A percentile compares a stretch with the other conserved stretches of the same genome.
Conservation (phyloP, 495 filamentous ascomycete species). For the Penicillium roqueforti region DNA sequence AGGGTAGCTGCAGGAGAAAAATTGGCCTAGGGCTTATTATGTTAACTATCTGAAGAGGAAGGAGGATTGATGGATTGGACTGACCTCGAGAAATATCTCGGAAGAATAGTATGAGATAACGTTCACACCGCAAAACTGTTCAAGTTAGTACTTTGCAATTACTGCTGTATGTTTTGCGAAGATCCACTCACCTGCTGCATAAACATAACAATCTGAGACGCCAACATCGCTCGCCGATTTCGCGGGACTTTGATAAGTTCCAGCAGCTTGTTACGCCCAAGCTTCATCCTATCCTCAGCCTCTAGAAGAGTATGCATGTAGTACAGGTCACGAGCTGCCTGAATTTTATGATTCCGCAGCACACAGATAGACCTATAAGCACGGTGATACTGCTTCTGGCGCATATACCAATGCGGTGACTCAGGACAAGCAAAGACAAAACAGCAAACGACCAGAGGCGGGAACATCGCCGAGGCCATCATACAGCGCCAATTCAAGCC, state of each 20-base stretch:
- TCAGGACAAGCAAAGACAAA: constrained; percentile 74
- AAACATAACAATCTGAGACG: constrained; percentile 77
- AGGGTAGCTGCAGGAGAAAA: constrained; percentile 55
- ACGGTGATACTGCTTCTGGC: constrained; percentile 57
- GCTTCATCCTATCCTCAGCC: constrained; percentile 57
- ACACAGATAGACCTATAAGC: constrained; percentile 64
- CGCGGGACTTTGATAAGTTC: constrained; percentile 71
- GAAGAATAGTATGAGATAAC: constrained; percentile 56
- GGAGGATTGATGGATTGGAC: background rate
- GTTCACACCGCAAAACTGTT: constrained; percentile 56
- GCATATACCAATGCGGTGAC: constrained; percentile 76
- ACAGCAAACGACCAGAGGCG: constrained; percentile 63
- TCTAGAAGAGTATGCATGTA: constrained; percentile 74
- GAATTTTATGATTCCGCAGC: constrained; percentile 66
- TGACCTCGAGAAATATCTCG: constrained; percentile 44
- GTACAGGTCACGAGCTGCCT: constrained; percentile 78
- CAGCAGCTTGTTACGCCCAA: constrained; percentile 57
- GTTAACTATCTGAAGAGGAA: background rate
- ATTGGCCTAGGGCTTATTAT: constrained; percentile 23
- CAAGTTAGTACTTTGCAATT: constrained; percentile 26
- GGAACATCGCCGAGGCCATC: constrained; percentile 75
- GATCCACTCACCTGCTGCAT: constrained; percentile 65
- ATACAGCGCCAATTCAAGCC: constrained; percentile 80
- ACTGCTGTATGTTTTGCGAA: background rate
- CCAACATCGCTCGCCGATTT: constrained; percentile 73